Base-by-base conservation (phyloP, 2,329 filamentous ascomycete species). In the Colletotrichum sp. region DNA sequence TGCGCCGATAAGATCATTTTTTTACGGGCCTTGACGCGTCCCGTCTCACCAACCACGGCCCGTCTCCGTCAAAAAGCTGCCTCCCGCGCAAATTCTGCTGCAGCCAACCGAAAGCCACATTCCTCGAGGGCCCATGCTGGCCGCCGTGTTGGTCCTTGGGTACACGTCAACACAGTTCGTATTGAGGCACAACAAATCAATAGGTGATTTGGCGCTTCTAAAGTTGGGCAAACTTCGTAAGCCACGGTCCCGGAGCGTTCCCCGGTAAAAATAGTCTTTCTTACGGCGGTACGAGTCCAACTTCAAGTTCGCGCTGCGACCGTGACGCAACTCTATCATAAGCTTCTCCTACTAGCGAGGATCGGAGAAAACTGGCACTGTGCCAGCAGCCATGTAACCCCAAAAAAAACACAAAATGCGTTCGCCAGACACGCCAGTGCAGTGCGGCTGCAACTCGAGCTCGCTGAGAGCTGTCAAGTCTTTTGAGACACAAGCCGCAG, bases 291-390 rank as follows among this genome's bases (percentile, higher is more conserved):
- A 19, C n/a, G 44, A 57, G 28, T n/a, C 55, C 44, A 52, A 22
- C 44, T 68, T 44, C 11, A 39, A n/a, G 22, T 22, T 28, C 36
- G 12, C 19, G 66, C 34, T 66, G 63, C 36, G 30, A 25, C 55
- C 27, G 60, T 71, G 61, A 67, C 68, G 72, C 61, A 66, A 72
- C 61, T 72, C 44, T 39, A 70, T 67, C 57, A 57, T 74, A 34
- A 61, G n/a, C 22, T 67, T 66, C 48, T 32, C 36, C 6, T 52
- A 52, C 44, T 34, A 25, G 68, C 34, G 16, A 48, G 8, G 30
- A 34, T 60, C 27, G 19, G 30, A 22, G 44, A 52, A 52, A 52
- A 32, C 59, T 34, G 19, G 39, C 36, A 63, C 64, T 48, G 65
- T 69, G 55, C 16, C 27, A 32, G 25, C 30, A 36, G 27, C 32